phyloP scores from a whole-genome alignment of 305 asterid species.

The Rubia occidens region DNA sequence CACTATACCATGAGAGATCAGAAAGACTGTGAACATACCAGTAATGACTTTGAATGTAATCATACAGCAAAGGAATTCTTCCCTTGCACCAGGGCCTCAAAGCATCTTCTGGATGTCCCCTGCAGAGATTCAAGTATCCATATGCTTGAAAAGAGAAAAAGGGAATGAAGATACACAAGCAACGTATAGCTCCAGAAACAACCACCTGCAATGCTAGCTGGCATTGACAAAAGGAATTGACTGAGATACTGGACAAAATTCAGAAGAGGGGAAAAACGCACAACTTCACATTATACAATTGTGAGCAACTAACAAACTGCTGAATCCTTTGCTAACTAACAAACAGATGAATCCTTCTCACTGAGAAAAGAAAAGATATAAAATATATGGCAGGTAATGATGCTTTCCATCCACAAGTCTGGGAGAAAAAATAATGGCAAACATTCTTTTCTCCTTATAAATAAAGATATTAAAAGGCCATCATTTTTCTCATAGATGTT shows the following conservation, averaged over 20 bases:
- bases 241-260: constrained; percentile 2
- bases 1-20: constrained; percentile 6
- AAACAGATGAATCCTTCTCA: background rate
- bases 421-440: too few species aligned
- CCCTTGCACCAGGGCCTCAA: constrained; percentile 76
- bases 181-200: constrained; percentile 49
- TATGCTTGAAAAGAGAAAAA: constrained; percentile 61
- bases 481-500: too few species aligned
- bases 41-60: constrained; percentile 80
- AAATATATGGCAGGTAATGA: too few species aligned
- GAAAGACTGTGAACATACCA: constrained; percentile 49
- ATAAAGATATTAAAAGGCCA: too few species aligned
- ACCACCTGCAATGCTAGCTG: constrained; percentile 51
- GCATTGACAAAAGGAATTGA: constrained; percentile 19
- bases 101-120: background rate
- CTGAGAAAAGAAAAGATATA: background rate
- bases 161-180: constrained; percentile 53
- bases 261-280: background rate
- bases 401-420: too few species aligned
- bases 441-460: too few species aligned
- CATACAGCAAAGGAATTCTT: constrained; percentile 5
- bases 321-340: background rate
- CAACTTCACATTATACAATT: background rate
- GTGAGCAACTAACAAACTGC: background rate
- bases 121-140: constrained; percentile 34